A percentile compares a stretch with the other conserved stretches of the same genome.
Conservation (phyloP, 305 asterid species). For the Solanum hybrid region DNA sequence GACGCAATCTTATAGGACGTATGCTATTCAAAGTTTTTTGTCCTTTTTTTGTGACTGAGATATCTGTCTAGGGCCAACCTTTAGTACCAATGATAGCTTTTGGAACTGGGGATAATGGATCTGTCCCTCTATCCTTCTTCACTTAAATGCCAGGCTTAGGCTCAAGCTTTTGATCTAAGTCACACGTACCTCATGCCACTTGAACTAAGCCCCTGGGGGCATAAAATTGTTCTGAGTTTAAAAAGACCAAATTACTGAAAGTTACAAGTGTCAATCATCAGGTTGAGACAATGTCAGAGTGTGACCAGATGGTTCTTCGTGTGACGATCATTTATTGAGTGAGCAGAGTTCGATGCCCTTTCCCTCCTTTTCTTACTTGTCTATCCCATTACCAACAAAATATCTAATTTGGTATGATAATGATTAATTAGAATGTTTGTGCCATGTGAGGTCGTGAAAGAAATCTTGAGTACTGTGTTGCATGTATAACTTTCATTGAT, state of each 20-base stretch:
- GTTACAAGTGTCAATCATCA: background rate
- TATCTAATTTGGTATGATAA: background rate
- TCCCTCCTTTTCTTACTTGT: background rate
- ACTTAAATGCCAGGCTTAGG: background rate
- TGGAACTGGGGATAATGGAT: background rate
- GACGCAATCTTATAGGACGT: background rate
- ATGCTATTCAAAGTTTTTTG: background rate
- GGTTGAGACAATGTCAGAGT: background rate
- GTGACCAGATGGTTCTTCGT: background rate
- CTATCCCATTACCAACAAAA: background rate
- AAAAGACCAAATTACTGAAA: background rate
- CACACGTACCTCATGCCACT: background rate
- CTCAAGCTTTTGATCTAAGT: background rate
- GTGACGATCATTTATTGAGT: background rate
- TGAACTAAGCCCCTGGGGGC: background rate
- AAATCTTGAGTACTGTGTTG: background rate
- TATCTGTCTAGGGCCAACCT: background rate
- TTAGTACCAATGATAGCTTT: background rate
- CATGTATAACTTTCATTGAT: background rate
- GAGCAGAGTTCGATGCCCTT: background rate
- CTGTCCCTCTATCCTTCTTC: background rate
- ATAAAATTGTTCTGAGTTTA: background rate
- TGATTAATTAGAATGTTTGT: background rate
- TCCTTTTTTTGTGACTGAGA: background rate
- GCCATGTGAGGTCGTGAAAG: background rate